A percentile compares a stretch with the other conserved stretches of the same genome.
These are phyloP conservation scores for Heliosperma pusillum DNA, from an alignment of 148 eudicot genomes.

Conservation along the genomic window DNA sequence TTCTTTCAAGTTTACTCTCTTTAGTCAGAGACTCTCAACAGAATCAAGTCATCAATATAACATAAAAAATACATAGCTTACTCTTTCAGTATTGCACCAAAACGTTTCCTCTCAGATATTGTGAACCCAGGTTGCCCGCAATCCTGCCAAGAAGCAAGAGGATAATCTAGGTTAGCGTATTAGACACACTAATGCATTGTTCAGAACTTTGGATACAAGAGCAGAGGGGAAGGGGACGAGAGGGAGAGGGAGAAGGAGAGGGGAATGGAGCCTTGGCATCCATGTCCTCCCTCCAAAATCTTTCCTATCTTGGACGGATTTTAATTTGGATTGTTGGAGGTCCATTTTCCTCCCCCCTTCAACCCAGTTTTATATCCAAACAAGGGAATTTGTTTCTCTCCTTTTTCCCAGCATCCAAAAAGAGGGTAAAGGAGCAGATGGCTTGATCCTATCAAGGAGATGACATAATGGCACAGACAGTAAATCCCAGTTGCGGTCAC, in stretches of 20 bases:
- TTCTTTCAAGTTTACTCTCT: not conserved
- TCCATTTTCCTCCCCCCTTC: not conserved
- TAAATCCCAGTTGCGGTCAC: not conserved
- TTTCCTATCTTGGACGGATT: not conserved
- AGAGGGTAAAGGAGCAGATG: too few species aligned
- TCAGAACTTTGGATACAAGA: not conserved
- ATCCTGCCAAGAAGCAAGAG: constrained; percentile 50
- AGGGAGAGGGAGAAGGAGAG: not conserved
- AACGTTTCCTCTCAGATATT: constrained; percentile 78
- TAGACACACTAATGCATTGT: not conserved
- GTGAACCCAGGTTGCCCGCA: constrained; percentile 99
- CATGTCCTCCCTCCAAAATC: not conserved
- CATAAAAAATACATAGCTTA: constrained; percentile 32
- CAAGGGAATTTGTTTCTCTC: too few species aligned
- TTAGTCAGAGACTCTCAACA: not conserved
- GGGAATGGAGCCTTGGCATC: not conserved
- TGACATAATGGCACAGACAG: not conserved
- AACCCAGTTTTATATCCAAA: not conserved
- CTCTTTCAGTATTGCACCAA: constrained; percentile 78
- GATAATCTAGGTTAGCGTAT: constrained; percentile 1
- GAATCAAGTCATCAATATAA: not conserved
- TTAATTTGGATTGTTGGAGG: not conserved
- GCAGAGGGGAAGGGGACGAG: not conserved
- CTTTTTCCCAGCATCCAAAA: too few species aligned
- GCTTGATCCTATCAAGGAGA: not conserved